Conservation (phyloP, 2,329 filamentous ascomycete genomes). For the Microcyclospora pomicola region DNA sequence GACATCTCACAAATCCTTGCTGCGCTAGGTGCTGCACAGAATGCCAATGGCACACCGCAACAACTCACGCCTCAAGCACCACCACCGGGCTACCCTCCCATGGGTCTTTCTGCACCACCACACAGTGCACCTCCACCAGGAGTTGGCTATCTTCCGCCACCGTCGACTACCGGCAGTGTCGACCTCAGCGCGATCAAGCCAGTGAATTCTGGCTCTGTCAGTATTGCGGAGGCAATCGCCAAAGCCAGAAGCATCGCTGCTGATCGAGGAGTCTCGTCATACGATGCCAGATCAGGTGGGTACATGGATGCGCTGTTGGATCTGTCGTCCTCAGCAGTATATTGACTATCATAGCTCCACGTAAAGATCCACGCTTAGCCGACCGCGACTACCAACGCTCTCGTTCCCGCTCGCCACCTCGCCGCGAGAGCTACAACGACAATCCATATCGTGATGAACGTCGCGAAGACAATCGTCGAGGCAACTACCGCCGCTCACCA, state of each 20-base stretch:
- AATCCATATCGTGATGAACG: slow-evolving; percentile 80
- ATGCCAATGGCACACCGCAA: slow-evolving; percentile 32
- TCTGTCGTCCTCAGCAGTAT: slow-evolving; percentile 22
- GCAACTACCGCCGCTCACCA: slow-evolving; percentile 53
- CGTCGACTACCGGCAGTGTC: slow-evolving; percentile 59
- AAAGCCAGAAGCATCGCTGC: slow-evolving; percentile 72
- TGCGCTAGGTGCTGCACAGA: slow-evolving; percentile 38
- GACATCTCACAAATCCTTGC: slow-evolving; percentile 40
- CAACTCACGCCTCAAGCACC: slow-evolving; percentile 26
- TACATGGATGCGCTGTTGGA: slow-evolving; percentile 2
- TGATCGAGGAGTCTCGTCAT: slow-evolving; percentile 54
- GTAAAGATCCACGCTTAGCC: slow-evolving; percentile 34
- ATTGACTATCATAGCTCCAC: slow-evolving; percentile 16
- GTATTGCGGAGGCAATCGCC: slow-evolving; percentile 70
- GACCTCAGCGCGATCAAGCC: slow-evolving; percentile 72
- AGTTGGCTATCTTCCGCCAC: slow-evolving; percentile 42
- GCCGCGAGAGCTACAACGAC: slow-evolving; percentile 48
- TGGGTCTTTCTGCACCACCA: slow-evolving; percentile 25
- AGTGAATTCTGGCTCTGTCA: slow-evolving; percentile 66
- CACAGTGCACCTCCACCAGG: slow-evolving; percentile 17
- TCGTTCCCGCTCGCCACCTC: slow-evolving; percentile 50
- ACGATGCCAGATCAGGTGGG: slow-evolving; percentile 29
- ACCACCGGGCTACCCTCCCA: slow-evolving; percentile 32
- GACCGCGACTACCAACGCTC: slow-evolving; percentile 48
- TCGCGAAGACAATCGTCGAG: slow-evolving; percentile 49